A percentile compares a stretch with the other conserved stretches of the same genome.
Evolutionary conservation across 2,329 filamentous ascomycete genomes (phyloP).

Genomic region (Paraphoma sp.): DNA sequence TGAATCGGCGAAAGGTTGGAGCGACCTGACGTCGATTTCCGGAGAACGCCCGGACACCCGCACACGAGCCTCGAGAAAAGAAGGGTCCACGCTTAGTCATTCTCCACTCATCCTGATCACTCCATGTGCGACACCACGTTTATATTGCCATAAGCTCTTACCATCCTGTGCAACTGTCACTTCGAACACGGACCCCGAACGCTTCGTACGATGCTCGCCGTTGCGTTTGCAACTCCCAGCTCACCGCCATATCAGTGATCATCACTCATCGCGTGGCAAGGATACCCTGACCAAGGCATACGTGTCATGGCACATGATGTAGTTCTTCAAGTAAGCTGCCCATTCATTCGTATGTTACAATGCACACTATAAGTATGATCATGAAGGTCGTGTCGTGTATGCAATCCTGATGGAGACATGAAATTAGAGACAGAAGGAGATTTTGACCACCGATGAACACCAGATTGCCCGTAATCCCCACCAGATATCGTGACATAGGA

Average conservation of each 20-base stretch:
- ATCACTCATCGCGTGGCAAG: background rate
- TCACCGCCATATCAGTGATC: background rate
- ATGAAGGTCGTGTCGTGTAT: slow-evolving; percentile 19
- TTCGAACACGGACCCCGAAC: background rate
- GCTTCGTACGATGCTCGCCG: background rate
- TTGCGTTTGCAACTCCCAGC: background rate
- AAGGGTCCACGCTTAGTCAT: slow-evolving; percentile 20
- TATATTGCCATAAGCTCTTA: background rate
- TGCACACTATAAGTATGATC: slow-evolving; percentile 13
- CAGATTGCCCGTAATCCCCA: slow-evolving; percentile 16
- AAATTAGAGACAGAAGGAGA: slow-evolving; percentile 13
- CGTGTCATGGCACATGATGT: slow-evolving; percentile 2
- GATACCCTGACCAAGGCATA: slow-evolving; percentile 1
- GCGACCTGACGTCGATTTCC: slow-evolving; percentile 25
- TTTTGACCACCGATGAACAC: slow-evolving; percentile 10
- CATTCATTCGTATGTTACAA: slow-evolving; percentile 26
- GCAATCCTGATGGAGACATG: slow-evolving; percentile 15
- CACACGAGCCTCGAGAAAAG: slow-evolving; percentile 7
- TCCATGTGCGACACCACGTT: background rate
- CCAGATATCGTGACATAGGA: slow-evolving; percentile 14
- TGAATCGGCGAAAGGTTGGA: slow-evolving; percentile 22
- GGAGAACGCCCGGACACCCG: slow-evolving; percentile 11
- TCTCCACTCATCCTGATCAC: background rate
- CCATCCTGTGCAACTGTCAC: background rate
- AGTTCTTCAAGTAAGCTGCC: background rate